A percentile compares a stretch with the other conserved stretches of the same genome.
Conservation (phyloP, 805 yeast species). For the Saccharomycopsis vini region DNA sequence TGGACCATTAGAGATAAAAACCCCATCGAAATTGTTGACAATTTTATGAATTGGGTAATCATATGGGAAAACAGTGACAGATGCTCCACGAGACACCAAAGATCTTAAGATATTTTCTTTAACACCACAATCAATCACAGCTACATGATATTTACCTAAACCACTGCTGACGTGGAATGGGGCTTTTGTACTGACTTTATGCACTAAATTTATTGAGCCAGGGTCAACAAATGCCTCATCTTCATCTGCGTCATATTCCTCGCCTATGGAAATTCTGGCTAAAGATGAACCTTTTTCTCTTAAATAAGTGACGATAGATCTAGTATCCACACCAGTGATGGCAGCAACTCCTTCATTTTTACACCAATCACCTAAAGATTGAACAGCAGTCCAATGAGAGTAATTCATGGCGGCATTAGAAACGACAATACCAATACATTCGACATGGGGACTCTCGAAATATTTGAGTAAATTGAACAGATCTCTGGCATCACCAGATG, state of each 20-base stretch:
- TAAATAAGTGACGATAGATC: slow-evolving; percentile 83
- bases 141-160: slow-evolving; percentile 63
- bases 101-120: slow-evolving; percentile 95
- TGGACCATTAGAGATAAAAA: slow-evolving; percentile 93
- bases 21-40: slow-evolving; percentile 86
- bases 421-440: slow-evolving; percentile 93
- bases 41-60: slow-evolving; percentile 88
- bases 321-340: slow-evolving; percentile 94
- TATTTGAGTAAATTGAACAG: slow-evolving; percentile 78
- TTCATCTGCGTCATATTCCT: slow-evolving; percentile 84
- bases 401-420: slow-evolving; percentile 91
- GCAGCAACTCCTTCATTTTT: slow-evolving; percentile 94
- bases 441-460: slow-evolving; percentile 85
- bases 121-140: slow-evolving; percentile 96
- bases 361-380: slow-evolving; percentile 92
- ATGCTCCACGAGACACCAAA: slow-evolving; percentile 89
- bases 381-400: slow-evolving; percentile 99
- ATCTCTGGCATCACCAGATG: slow-evolving; percentile 73
- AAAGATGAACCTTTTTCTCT: slow-evolving; percentile 95
- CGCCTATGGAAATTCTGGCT: slow-evolving; percentile 84
- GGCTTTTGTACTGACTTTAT: slow-evolving; percentile 88
- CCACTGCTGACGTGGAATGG: slow-evolving; percentile 80
- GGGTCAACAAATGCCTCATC: slow-evolving; percentile 90
- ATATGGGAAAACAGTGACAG: slow-evolving; percentile 93
- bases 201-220: slow-evolving; percentile 79